Conservation (phyloP, 495 filamentous ascomycete genomes). For the Cercophora newfieldiana region DNA sequence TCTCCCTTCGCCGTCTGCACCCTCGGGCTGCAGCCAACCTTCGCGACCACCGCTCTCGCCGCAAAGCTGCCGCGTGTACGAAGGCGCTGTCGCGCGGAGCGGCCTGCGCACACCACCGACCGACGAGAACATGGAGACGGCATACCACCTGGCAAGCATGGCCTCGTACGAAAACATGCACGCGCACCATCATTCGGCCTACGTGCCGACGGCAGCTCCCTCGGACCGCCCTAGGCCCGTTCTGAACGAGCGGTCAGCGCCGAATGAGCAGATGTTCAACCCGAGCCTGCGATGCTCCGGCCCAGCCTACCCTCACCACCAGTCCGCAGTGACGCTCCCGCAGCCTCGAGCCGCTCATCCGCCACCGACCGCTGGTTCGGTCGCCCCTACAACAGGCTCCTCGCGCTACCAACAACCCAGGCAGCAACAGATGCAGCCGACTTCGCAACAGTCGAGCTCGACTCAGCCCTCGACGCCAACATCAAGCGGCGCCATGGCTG, state of each 20-base stretch:
- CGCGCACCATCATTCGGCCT: constrained; percentile 36
- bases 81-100: constrained; percentile 11
- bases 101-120: constrained; percentile 53
- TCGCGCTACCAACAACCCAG: constrained; percentile 18
- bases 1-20: constrained; percentile 13
- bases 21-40: not conserved
- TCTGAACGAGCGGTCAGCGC: constrained; percentile 30
- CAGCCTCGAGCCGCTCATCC: constrained; percentile 5
- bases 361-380: constrained; percentile 9
- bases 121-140: constrained; percentile 49
- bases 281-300: constrained; percentile 24
- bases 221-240: constrained; percentile 26
- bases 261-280: constrained; percentile 33
- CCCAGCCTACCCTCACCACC: constrained; percentile 5
- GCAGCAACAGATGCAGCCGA: constrained; percentile 14
- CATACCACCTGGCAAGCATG: constrained; percentile 47
- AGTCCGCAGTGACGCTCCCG: constrained; percentile 9
- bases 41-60: not conserved
- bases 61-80: not conserved
- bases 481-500: constrained; percentile 30
- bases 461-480: constrained; percentile 38
- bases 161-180: constrained; percentile 45
- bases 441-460: constrained; percentile 27
- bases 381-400: constrained; percentile 18
- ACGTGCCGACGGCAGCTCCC: constrained; percentile 24